Evolutionary conservation across 2,329 filamentous ascomycete species (phyloP), one percentile per base, ranked within the genome.

Genomic region (Fusarium globosum): DNA sequence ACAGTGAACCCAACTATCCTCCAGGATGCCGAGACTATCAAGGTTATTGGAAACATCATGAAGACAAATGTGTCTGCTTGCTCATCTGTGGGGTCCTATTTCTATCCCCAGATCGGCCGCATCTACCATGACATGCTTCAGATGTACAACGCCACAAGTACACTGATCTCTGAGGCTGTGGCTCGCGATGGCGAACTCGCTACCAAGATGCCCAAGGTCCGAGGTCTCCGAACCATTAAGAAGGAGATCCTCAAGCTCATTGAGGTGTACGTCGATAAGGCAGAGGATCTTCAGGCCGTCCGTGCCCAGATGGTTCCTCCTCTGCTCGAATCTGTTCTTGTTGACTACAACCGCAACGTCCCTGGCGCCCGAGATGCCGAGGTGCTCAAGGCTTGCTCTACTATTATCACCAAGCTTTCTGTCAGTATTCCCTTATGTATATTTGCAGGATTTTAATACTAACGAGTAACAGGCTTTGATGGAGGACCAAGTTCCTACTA

Each of bases 21-120:
- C 18, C 94, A 98, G 82, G 95, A 98, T 79, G 87, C 92, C 16
- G 95, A 99, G 77, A 97, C 95, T 2, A 98, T 99, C 86, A 99
- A 99, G 86, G 92, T 99, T 76, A 95, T 99, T 72, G 96, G 96
- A 75, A 99, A 99, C 84, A 98, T 99, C 81, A 99, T 99, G 96
- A 99, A 99, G 89, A 99, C 96, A 2, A 99, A 99, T 78, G 96
- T 99, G 9, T 96, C 97, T n/a, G 96, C 96, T 41, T 99, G 96
- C 83, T 94, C 94, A 41, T 98, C 96, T 2, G 96, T 99, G 66
- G 96, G 97, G 39, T 91, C 94, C 59, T 99, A 98, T 84, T 99
- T 99, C 83, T 98, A 97, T 80, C 96, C 96, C 18, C 96, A 99
- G 81, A 97, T 99, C 77, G 96, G 96, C 45, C 93, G 95, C 65